These are phyloP conservation scores for Termitomyces sp. DNA, from an alignment of 768 basidiomycete species.

Conservation along the genomic window DNA sequence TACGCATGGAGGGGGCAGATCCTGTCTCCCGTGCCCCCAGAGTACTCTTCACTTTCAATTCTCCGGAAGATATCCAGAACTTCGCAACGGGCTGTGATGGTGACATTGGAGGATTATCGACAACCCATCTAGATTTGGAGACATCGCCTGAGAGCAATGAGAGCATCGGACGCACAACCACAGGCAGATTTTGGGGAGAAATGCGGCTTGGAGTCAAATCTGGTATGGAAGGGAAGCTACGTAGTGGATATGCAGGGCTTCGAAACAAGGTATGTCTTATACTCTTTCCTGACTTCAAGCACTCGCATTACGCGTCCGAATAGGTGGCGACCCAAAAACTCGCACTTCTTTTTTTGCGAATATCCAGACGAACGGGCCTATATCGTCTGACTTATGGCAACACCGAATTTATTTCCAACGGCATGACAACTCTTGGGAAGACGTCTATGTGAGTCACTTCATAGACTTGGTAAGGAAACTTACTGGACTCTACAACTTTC, in stretches of 20 bases:
- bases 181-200: conserved; percentile 74
- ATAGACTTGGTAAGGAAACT: conserved; percentile 1
- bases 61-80: conserved; percentile 47
- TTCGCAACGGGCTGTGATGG: conserved; percentile 80
- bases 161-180: conserved; percentile 41
- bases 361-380: conserved; percentile 80
- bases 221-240: conserved; percentile 60
- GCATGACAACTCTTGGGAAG: conserved; percentile 69
- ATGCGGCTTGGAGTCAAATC: conserved; percentile 67
- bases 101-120: conserved; percentile 83
- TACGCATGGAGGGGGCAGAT: conserved; percentile 75
- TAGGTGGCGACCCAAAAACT: conserved; percentile 70
- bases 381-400: conserved; percentile 89
- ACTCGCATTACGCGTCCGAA: conserved; percentile 72
- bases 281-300: not conserved
- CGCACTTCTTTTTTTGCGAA: conserved; percentile 90
- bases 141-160: conserved; percentile 38
- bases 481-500: conserved; percentile 2
- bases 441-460: conserved; percentile 59
- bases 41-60: conserved; percentile 62
- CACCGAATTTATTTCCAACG: conserved; percentile 80
- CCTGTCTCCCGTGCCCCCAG: conserved; percentile 54
- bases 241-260: conserved; percentile 90
- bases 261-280: conserved; percentile 60
- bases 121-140: conserved; percentile 71